phyloP scores from a whole-genome alignment of 495 filamentous ascomycete species.

The Aspergillus bertholletiae region DNA sequence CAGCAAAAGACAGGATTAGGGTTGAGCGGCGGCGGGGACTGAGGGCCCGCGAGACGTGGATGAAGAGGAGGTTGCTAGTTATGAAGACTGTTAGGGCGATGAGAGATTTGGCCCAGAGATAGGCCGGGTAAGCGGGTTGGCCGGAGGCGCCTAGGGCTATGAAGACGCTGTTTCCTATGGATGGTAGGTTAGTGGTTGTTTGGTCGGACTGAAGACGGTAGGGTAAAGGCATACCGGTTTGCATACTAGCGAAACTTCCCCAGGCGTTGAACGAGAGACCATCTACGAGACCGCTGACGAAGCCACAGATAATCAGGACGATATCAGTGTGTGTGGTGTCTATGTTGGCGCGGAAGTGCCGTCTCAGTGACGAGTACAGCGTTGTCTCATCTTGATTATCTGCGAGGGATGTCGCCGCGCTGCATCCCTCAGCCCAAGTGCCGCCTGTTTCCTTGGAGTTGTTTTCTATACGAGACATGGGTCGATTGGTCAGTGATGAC shows the following conservation, averaged over 20 bases:
- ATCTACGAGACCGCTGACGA: slow-evolving; percentile 37
- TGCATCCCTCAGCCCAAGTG: slow-evolving; percentile 22
- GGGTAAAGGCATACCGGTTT: slow-evolving; percentile 40
- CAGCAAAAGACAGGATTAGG: slow-evolving; percentile 50
- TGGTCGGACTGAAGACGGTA: background rate
- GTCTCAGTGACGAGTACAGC: slow-evolving; percentile 9
- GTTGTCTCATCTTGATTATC: slow-evolving; percentile 17
- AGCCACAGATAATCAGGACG: slow-evolving; percentile 34
- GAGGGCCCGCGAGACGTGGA: slow-evolving; percentile 25
- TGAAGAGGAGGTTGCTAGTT: slow-evolving; percentile 33
- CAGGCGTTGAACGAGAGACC: slow-evolving; percentile 45
- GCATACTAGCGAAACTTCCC: slow-evolving; percentile 57
- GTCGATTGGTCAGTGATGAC: background rate
- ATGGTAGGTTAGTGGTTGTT: background rate
- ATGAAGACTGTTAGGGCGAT: slow-evolving; percentile 34
- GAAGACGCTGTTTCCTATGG: slow-evolving; percentile 38
- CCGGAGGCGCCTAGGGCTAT: slow-evolving; percentile 35
- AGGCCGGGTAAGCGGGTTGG: slow-evolving; percentile 34
- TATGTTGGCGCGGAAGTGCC: slow-evolving; percentile 19
- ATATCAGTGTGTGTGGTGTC: slow-evolving; percentile 29
- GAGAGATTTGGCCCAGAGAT: slow-evolving; percentile 40
- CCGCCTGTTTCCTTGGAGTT: slow-evolving; percentile 20
- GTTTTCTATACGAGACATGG: slow-evolving; percentile 4
- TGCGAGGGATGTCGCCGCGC: slow-evolving; percentile 24
- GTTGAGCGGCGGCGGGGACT: slow-evolving; percentile 43